Percentiles rank a stretch among this genome's conserved stretches.
phyloP scores from a whole-genome alignment of 2,329 filamentous ascomycete species.

The Talaromyces sp. region DNA sequence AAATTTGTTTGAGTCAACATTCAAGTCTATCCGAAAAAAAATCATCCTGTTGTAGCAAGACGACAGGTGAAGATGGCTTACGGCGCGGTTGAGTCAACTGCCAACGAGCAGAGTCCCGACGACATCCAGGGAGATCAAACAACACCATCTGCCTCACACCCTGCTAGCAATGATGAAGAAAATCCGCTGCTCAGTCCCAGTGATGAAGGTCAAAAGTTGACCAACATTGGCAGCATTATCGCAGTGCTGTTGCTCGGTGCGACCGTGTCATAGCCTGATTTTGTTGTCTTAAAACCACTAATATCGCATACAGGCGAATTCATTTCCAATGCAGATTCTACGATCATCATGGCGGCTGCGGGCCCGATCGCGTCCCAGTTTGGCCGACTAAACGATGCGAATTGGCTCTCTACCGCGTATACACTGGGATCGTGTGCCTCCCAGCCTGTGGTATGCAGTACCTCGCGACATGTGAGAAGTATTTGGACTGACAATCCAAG shows the following conservation, averaged over 20 bases:
- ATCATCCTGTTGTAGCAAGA: neutral
- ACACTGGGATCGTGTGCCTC: constrained; percentile 51
- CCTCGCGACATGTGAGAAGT: too few species aligned
- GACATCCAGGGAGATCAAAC: neutral
- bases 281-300: neutral
- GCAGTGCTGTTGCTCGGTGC: constrained; percentile 31
- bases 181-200: neutral
- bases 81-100: neutral
- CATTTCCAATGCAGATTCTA: constrained; percentile 62
- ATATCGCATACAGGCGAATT: constrained; percentile 53
- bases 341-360: constrained; percentile 65
- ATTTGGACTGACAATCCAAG: constrained; percentile 25
- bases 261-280: neutral
- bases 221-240: constrained; percentile 26
- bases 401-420: constrained; percentile 57
- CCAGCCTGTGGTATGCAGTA: constrained; percentile 49
- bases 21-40: neutral
- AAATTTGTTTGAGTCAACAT: neutral
- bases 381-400: constrained; percentile 54
- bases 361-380: constrained; percentile 62
- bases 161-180: constrained; percentile 4
- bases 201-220: neutral
- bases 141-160: neutral
- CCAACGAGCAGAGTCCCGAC: neutral
- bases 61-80: neutral